Evolutionary conservation across 768 basidiomycete genomes (phyloP).

Genomic region (Rossbeevera mucosa): DNA sequence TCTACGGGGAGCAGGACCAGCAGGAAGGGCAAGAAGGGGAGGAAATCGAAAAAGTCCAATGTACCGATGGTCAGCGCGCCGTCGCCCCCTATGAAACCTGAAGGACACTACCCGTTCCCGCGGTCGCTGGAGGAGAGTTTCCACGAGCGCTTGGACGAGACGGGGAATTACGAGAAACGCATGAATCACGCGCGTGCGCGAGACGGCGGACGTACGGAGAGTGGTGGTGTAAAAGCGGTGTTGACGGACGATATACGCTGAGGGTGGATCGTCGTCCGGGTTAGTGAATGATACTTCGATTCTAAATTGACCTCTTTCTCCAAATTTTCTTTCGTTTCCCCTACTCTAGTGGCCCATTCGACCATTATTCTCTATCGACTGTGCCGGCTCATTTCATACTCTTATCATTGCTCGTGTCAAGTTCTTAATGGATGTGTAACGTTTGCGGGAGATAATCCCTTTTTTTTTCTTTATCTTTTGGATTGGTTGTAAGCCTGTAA

Average conservation of each 20-base stretch:
- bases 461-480: constrained; percentile 1
- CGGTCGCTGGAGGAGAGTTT: constrained; percentile 42
- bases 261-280: constrained; percentile 6
- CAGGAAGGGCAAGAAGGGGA: constrained; percentile 32
- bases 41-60: constrained; percentile 33
- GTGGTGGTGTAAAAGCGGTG: constrained; percentile 78
- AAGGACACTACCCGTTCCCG: constrained; percentile 62
- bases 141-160: constrained; percentile 21
- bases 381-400: constrained; percentile 9
- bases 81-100: constrained; percentile 23
- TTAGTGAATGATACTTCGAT: constrained; percentile 13
- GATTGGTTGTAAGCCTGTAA: constrained; percentile 19
- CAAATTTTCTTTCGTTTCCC: constrained; percentile 3
- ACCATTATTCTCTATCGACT: constrained; percentile 7
- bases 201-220: constrained; percentile 81
- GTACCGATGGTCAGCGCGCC: constrained; percentile 40
- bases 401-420: constrained; percentile 10
- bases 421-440: constrained; percentile 22
- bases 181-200: constrained; percentile 73
- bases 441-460: constrained; percentile 2
- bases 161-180: constrained; percentile 38
- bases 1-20: constrained; percentile 24
- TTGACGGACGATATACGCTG: constrained; percentile 39
- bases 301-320: constrained; percentile 1
- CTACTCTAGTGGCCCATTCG: constrained; percentile 7